These are phyloP conservation scores for Arthrobotrys sphaeroides DNA, from an alignment of 2,329 filamentous ascomycete genomes.

Conservation along the genomic window DNA sequence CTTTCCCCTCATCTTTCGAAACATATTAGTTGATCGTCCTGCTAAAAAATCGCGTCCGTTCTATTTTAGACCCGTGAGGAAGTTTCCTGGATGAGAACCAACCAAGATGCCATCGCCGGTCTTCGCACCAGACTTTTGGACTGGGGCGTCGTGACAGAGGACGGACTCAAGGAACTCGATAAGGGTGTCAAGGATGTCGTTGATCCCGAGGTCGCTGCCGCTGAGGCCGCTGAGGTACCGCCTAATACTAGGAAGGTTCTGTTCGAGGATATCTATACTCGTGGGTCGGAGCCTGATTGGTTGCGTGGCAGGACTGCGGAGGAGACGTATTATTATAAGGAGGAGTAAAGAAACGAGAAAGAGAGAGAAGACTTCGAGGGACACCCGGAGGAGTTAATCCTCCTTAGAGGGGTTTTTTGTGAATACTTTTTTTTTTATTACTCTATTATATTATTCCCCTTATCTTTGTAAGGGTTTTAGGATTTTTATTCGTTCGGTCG, in stretches of 20 bases:
- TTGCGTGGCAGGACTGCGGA: conserved; percentile 87
- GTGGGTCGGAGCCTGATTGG: conserved; percentile 85
- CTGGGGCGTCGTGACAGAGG: conserved; percentile 89
- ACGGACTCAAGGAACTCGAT: conserved; percentile 95
- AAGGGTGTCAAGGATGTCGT: conserved; percentile 88
- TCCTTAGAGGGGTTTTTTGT: not conserved
- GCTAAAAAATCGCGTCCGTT: not conserved
- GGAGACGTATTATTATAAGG: conserved; percentile 84
- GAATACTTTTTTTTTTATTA: not conserved
- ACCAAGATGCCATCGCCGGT: conserved; percentile 96
- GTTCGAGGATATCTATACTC: conserved; percentile 94
- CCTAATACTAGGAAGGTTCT: conserved; percentile 83
- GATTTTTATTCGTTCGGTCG: not conserved
- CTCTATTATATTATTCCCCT: not conserved
- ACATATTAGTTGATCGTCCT: not conserved
- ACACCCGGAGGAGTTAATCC: not conserved
- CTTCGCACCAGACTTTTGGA: conserved; percentile 98
- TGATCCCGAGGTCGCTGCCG: conserved; percentile 86
- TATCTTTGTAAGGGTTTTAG: not conserved
- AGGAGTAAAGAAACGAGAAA: conserved; percentile 58
- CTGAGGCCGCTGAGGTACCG: conserved; percentile 85
- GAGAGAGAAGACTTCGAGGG: not conserved
- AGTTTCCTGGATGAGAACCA: conserved; percentile 99
- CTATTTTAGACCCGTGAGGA: conserved; percentile 81
- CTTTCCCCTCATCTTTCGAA: conserved; percentile 57